Base-by-base conservation (phyloP, 148 eudicot genomes). In the Vaccinium vitisidaea region DNA sequence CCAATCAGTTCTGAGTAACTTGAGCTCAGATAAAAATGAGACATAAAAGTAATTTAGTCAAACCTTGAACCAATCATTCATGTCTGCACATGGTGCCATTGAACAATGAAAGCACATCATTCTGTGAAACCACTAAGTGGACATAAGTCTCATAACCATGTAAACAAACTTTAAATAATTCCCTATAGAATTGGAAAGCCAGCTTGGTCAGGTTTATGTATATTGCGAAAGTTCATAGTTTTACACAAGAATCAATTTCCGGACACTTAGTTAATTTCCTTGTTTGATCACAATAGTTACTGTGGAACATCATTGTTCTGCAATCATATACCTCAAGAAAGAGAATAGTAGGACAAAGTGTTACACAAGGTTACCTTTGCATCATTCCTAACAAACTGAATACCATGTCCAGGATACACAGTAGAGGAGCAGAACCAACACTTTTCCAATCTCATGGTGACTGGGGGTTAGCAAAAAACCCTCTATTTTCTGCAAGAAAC, bases 351-450 rank as follows among this genome's bases (percentile, higher is more conserved):
- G 25, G 21, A 53, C 80, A 30, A 21, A 30, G 55, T 59, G 43
- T 15, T 9, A 16, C 78, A 36, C 19, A 21, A 63, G 12, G 9
- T 8, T 90, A 94, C 98, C 98, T 94, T 92, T 4, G 98, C 98
- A 90, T 95, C 98, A 87, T 94, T 94, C 25, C 98, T 92, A 53
- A 94, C 98, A 88, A 87, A 95, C 74, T 95, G 98, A 80, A 95
- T 95, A 25, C 98, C 98, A 76, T 95, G 98, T 25, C 98, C 98
- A 18, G 98, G 98, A 84, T 95, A 95, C 77, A 95, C 75, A 0
- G 95, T 92, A 70, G 98, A 95, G 48, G 98, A 95, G 82, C 98
- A 95, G 81, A 95, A 95, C 98, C 98, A 95, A 82, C 98, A 94
- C 87, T 93, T 95, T 70, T 95, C 98, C 89, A 95, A 91, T 85